Base-by-base conservation (phyloP, 2,329 filamentous ascomycete species). In the Teratosphaeria zuluensis region DNA sequence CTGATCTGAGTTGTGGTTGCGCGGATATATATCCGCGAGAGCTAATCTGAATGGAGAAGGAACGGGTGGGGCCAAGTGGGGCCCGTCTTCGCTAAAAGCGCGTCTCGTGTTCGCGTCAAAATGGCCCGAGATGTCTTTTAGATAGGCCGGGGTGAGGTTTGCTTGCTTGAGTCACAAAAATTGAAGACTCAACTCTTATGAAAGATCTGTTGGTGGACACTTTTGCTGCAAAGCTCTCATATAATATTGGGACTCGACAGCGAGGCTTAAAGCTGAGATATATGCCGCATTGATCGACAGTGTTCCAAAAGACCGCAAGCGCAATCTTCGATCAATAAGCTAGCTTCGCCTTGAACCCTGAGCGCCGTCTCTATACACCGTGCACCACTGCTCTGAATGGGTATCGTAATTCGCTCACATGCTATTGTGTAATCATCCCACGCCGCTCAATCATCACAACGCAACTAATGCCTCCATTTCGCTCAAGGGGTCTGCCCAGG, bases 401-500 rank as follows among this genome's bases (percentile, higher is more conserved):
- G 42, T 48, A 48, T 48, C 42, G 9, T 48, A 48, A 48, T 8
- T 48, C 42, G 42, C 42, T 24, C 42, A 48, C 42, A 48, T n/a
- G 42, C 42, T 48, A 48, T n/a, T 48, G 16, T n/a, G 19, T 7
- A 11, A 48, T 42, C 35, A 9, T 14, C 11, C n/a, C 35, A 14
- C 51, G 19, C 14, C 30, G 19, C 14, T 21, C 16, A 31, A 19
- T 2, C 28, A 24, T 16, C 8, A 12, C 52, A 16, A 19, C 5
- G 21, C 32, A 35, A 31, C 3, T 21, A 54, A 5, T 16, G 1
- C 24, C 14, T 6, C 28, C 52, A 54, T n/a, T 21, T 16, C n/a
- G 3, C 31, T 46, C 14, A 56, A 21, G 33, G 6, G 56, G 60
- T 65, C 55, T 65, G 62, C 6, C 66, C 66, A 24, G 69, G 69